These are phyloP conservation scores for Sporothrix humicola DNA, from an alignment of 2,329 filamentous ascomycete species.

Conservation along the genomic window DNA sequence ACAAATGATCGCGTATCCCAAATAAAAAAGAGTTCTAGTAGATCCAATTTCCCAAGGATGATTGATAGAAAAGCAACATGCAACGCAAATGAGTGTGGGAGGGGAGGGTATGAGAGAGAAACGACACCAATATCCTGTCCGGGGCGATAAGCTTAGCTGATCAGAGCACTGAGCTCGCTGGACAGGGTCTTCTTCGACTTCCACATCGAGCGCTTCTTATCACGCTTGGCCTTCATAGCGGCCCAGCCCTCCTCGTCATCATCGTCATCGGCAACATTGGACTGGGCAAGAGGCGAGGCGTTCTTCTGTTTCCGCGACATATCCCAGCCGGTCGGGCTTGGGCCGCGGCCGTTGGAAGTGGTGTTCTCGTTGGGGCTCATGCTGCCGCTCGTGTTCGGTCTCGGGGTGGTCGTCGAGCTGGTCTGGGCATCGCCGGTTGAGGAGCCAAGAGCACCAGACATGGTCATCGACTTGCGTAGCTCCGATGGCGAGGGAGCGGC, in stretches of 20 bases:
- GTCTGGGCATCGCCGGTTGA: conserved; percentile 20
- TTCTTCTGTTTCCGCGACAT: conserved; percentile 45
- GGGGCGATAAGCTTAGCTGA: conserved; percentile 44
- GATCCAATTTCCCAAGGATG: not conserved
- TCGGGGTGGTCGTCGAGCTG: conserved; percentile 32
- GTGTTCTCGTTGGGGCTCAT: conserved; percentile 27
- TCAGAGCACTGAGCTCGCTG: conserved; percentile 56
- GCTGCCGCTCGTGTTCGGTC: conserved; percentile 27
- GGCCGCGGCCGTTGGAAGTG: conserved; percentile 2
- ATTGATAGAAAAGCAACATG: not conserved
- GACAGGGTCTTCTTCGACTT: conserved; percentile 63
- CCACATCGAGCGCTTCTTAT: conserved; percentile 71
- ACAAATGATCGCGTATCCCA: not conserved
- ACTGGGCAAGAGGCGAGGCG: conserved; percentile 49
- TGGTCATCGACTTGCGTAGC: conserved; percentile 50
- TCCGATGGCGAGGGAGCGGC: conserved; percentile 45
- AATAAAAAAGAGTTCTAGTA: conserved; percentile 7
- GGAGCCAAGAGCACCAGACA: conserved; percentile 49
- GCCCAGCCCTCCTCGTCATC: conserved; percentile 72
- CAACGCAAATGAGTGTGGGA: not conserved
- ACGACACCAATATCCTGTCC: not conserved
- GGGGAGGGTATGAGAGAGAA: not conserved
- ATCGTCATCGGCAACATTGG: conserved; percentile 54
- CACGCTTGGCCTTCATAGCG: conserved; percentile 71
- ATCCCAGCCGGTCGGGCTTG: conserved; percentile 38